Evolutionary conservation across 225 moss, liverwort and hornwort species (phyloP), one percentile per base, ranked within the genome.

Genomic region (Sphagnum contortum): DNA sequence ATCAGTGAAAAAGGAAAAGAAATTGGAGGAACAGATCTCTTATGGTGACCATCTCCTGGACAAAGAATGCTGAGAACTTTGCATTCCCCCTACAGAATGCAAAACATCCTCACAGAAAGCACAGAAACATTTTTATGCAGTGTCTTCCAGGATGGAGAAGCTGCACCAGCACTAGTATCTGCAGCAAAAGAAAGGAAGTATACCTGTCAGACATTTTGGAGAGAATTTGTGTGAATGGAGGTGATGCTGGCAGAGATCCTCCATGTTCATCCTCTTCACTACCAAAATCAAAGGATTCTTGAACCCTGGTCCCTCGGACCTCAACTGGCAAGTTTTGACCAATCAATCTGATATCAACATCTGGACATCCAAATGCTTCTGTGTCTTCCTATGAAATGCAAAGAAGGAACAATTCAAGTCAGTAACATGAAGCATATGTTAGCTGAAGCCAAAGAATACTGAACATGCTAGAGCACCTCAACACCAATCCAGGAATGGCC

Each of bases 271-370:
- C 48, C 8, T 46, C 6, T 3, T 50, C 68, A 12, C 10, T 47
- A 61, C 48, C 57, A 63, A 52, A 76, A 60, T 77, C 75, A 59
- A 77, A 71, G 9, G 75, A 77, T 48, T 81, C 53, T 46, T 46
- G 11, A 0, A 58, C 51, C 52, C 72, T 59, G 1, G 55, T 66
- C 2, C 8, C 56, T 45, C 49, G 48, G 2, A 47, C 12, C 12
- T 48, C 63, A 9, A 1, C 12, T n/a, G 50, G 63, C 29, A 12
- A 64, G 12, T 12, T 12, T 12, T 64, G 49, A 12, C 63, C 63
- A 64, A 2, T 49, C 7, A n/a, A 14, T 50, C 61, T 47, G 6
- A 46, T 61, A 61, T 61, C 61, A 61, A 11, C 9, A 46, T 45
- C 47, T 45, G 61, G 63, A 64, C 14, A 48, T 50, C 3, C 45